phyloP scores from a whole-genome alignment of 2,329 filamentous ascomycete genomes.

The Aspergillus pseudoviridinutans region DNA sequence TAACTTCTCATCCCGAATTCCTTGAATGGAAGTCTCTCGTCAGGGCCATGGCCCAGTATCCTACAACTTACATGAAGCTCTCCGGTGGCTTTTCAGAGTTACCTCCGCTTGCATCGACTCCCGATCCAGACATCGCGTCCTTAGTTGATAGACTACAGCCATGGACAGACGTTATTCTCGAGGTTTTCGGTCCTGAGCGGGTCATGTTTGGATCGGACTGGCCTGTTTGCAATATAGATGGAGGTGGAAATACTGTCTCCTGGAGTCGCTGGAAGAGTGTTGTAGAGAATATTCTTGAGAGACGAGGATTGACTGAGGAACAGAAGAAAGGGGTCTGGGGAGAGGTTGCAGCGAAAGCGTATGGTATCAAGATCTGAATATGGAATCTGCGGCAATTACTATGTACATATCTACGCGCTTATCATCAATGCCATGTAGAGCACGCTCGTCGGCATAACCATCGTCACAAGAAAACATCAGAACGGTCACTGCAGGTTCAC shows the following conservation, averaged over 20 bases:
- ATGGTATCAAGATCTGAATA: conserved; percentile 39
- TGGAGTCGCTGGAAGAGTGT: conserved; percentile 74
- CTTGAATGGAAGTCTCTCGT: conserved; percentile 67
- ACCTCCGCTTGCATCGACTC: conserved; percentile 39
- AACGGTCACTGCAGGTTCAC: conserved; percentile 70
- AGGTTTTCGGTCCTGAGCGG: conserved; percentile 65
- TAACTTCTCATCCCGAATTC: conserved; percentile 52
- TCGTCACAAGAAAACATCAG: not conserved
- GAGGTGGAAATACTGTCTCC: conserved; percentile 52
- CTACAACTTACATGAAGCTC: conserved; percentile 82
- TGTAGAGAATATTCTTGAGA: conserved; percentile 61
- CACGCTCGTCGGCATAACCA: not conserved
- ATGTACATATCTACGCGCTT: not conserved
- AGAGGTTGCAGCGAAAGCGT: conserved; percentile 68
- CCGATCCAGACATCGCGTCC: conserved; percentile 16
- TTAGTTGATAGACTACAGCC: conserved; percentile 59
- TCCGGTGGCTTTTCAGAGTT: conserved; percentile 82
- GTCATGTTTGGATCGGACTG: conserved; percentile 93
- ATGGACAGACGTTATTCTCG: conserved; percentile 69
- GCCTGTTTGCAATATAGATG: conserved; percentile 78
- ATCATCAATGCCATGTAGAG: not conserved
- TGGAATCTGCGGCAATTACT: not conserved
- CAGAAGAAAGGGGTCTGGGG: conserved; percentile 68
- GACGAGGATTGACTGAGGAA: conserved; percentile 51
- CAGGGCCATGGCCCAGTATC: conserved; percentile 60